These are phyloP conservation scores for Heterobasidion parviporum DNA, from an alignment of 1,284 basidiomycete species.

Conservation along the genomic window DNA sequence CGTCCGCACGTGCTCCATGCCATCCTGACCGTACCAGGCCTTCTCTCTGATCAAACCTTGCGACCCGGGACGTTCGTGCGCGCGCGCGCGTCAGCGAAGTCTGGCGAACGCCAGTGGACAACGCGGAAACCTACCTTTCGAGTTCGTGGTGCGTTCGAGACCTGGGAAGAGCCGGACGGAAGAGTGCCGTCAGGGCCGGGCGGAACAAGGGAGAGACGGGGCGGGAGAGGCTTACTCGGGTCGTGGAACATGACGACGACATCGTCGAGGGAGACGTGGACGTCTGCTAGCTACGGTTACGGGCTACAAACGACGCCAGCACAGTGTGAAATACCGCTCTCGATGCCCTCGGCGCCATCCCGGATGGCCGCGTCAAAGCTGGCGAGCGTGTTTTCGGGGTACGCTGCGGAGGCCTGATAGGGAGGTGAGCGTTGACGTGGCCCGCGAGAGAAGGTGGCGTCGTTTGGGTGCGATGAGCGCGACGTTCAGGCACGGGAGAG, in stretches of 20 bases:
- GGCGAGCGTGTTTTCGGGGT: slow-evolving; percentile 88
- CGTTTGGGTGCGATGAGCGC: not conserved
- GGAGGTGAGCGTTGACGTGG: slow-evolving; percentile 5
- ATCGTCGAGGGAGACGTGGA: slow-evolving; percentile 88
- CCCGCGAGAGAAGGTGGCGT: not conserved
- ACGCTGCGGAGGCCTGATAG: slow-evolving; percentile 72
- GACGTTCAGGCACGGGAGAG: not conserved
- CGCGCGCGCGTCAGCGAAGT: not conserved
- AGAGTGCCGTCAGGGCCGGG: slow-evolving; percentile 4
- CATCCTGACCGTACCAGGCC: slow-evolving; percentile 64
- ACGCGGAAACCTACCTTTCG: slow-evolving; percentile 35
- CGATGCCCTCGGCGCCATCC: slow-evolving; percentile 92
- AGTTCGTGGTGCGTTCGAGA: slow-evolving; percentile 62
- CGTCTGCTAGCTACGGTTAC: slow-evolving; percentile 69
- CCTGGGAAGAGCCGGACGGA: slow-evolving; percentile 29
- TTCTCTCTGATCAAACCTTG: slow-evolving; percentile 62
- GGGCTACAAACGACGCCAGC: slow-evolving; percentile 24
- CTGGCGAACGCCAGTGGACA: not conserved
- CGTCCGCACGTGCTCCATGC: slow-evolving; percentile 82
- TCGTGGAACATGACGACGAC: slow-evolving; percentile 97
- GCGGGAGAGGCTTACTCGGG: slow-evolving; percentile 45
- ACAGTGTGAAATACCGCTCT: slow-evolving; percentile 67
- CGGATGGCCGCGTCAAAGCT: slow-evolving; percentile 90
- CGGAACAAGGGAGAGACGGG: slow-evolving; percentile 9
- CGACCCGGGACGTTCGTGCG: not conserved